phyloP scores from a whole-genome alignment of 768 basidiomycete genomes.

The Boletus eberwhitei region DNA sequence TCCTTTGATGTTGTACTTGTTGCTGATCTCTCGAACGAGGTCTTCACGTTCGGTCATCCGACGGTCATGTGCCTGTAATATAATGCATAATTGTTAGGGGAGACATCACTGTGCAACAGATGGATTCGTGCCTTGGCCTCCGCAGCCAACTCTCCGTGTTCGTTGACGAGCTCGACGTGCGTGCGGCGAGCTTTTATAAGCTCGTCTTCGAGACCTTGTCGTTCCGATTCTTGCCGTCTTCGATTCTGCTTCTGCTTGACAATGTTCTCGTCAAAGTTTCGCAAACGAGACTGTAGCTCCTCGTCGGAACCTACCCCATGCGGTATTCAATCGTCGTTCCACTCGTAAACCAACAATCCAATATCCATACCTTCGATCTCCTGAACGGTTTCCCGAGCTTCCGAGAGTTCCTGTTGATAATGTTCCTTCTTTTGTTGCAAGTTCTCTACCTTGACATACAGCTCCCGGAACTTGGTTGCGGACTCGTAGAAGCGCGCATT shows the following conservation, averaged over 20 bases:
- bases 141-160: constrained; percentile 66
- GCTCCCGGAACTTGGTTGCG: constrained; percentile 81
- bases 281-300: constrained; percentile 56
- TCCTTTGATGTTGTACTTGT: constrained; percentile 69
- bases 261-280: constrained; percentile 60
- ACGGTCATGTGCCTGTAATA: constrained; percentile 63
- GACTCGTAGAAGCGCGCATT: constrained; percentile 80
- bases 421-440: constrained; percentile 61
- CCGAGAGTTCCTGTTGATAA: constrained; percentile 57
- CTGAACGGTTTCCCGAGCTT: constrained; percentile 60
- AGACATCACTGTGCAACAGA: neutral
- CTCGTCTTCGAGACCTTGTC: constrained; percentile 63
- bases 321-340: neutral
- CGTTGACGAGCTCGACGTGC: constrained; percentile 54
- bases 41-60: constrained; percentile 70
- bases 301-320: constrained; percentile 60
- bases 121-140: constrained; percentile 61
- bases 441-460: constrained; percentile 67
- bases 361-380: constrained; percentile 54
- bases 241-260: constrained; percentile 48
- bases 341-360: neutral
- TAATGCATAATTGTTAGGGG: neutral
- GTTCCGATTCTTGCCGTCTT: constrained; percentile 44
- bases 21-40: constrained; percentile 65
- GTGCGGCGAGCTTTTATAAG: constrained; percentile 44